Evolutionary conservation across 2,329 filamentous ascomycete species (phyloP), one percentile per base, ranked within the genome.

Genomic region (Purpureocillium takamizusanense): DNA sequence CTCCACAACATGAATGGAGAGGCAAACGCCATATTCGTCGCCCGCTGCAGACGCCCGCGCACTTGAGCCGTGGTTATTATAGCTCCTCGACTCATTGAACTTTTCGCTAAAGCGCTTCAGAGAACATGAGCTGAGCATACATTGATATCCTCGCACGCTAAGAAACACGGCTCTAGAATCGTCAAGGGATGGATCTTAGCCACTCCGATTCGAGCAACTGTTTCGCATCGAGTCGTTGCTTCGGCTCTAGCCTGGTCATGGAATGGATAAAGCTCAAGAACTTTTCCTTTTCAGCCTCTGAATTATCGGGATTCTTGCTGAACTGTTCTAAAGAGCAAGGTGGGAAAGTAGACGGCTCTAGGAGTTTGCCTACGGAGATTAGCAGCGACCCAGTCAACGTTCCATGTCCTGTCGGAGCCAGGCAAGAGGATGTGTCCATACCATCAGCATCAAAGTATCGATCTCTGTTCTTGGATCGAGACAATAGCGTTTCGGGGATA

Each of bases 201-300:
- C 40, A 43, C 2, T 18, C 27, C 10, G 37, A 46, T 17, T 34
- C 38, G 4, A 45, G 40, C n/a, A 43, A 31, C 35, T 37, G n/a
- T 2, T 27, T 29, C 15, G 43, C 41, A 33, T 47, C 43, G 5
- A 39, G 31, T 7, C 43, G 39, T 3, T 45, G 33, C 15, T 37
- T 36, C n/a, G 43, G 45, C 16, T 47, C 29, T 25, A 30, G 28
- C 13, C 33, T 29, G 7, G 40, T 25, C 39, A 47, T 47, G 12
- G 41, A 36, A 11, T 17, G 16, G 27, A 47, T 42, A 18, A 45
- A 44, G 14, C 18, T 21, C 27, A 48, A 31, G 31, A 46, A 45
- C 4, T 28, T 23, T 6, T 34, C 14, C n/a, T 31, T 46, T 21
- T 46, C 42, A 9, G 28, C 11, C 1, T 29, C 37, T 10, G 37